Evolutionary conservation across 805 yeast species (phyloP).

Genomic region (Starmerella bombicola): DNA sequence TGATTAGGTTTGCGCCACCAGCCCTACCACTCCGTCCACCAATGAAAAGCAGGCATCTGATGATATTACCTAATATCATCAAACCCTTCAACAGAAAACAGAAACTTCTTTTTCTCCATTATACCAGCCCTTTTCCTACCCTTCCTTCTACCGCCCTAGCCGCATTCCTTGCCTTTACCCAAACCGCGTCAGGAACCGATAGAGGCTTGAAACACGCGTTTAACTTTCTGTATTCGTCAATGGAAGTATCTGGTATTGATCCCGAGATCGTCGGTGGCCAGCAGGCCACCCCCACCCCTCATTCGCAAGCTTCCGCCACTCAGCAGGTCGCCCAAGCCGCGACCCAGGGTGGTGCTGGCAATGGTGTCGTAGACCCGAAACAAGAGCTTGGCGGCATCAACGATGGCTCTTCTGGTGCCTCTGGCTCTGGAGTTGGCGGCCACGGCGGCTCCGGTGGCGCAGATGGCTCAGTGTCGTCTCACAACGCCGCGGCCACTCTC

Average conservation of each 20-base stretch:
- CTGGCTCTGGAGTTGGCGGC: constrained; percentile 8
- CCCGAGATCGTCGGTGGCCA: constrained; percentile 28
- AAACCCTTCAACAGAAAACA: not conserved
- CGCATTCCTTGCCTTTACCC: constrained; percentile 22
- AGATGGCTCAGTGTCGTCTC: constrained; percentile 12
- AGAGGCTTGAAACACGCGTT: not conserved
- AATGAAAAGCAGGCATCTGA: too few relatives aligned
- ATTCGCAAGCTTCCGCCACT: constrained; percentile 13
- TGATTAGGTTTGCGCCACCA: too few relatives aligned
- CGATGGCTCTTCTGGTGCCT: constrained; percentile 6
- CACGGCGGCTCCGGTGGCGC: constrained; percentile 9
- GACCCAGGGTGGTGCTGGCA: constrained; percentile 7
- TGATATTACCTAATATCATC: constrained; percentile 15
- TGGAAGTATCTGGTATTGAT: constrained; percentile 26
- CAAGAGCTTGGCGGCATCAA: constrained; percentile 6
- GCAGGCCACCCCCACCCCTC: constrained; percentile 15
- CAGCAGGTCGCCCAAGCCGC: constrained; percentile 18
- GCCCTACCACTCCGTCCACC: too few relatives aligned
- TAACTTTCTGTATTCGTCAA: constrained; percentile 3
- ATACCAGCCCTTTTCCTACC: constrained; percentile 21
- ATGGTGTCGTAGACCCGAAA: constrained; percentile 3
- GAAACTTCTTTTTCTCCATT: constrained; percentile 1
- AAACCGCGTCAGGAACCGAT: constrained; percentile 18
- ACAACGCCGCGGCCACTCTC: constrained; percentile 13
- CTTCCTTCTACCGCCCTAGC: constrained; percentile 17